phyloP scores from a whole-genome alignment of 768 basidiomycete genomes.

The Paxillus ammoniavirescens region DNA sequence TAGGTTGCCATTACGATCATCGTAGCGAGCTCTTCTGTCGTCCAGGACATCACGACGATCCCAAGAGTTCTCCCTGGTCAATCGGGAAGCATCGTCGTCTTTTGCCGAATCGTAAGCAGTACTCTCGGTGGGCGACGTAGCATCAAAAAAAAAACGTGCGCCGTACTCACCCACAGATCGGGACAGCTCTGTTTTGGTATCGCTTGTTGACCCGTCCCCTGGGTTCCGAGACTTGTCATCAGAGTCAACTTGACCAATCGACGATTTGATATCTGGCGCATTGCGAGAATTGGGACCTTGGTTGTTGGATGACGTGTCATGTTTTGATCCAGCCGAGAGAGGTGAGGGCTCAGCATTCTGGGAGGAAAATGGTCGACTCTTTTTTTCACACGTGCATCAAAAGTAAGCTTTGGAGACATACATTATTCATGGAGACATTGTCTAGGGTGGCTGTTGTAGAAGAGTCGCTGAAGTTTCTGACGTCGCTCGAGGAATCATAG shows the following conservation, averaged over 20 bases:
- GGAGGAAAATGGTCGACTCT: conserved; percentile 16
- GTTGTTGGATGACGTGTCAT: conserved; percentile 22
- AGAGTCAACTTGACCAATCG: conserved; percentile 11
- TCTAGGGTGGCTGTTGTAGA: conserved; percentile 11
- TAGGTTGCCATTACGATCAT: conserved; percentile 24
- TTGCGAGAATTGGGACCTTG: conserved; percentile 18
- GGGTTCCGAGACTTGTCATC: conserved; percentile 6
- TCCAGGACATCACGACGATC: conserved; percentile 29
- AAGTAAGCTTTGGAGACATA: conserved; percentile 22
- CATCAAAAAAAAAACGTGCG: conserved; percentile 23
- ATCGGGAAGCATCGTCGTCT: conserved; percentile 27
- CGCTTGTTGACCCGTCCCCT: conserved; percentile 2
- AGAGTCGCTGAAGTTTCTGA: background rate
- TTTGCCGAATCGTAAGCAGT: conserved; percentile 24
- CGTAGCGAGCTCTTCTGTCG: conserved; percentile 28
- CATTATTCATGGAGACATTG: conserved; percentile 30
- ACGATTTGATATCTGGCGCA: conserved; percentile 9
- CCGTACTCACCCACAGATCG: conserved; percentile 29
- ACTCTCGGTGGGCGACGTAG: conserved; percentile 21
- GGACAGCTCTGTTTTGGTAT: conserved; percentile 11
- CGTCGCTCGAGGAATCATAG: conserved; percentile 13
- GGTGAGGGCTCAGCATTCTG: conserved; percentile 25
- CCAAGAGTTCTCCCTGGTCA: conserved; percentile 27
- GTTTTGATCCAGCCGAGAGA: conserved; percentile 27
- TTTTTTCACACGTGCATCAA: background rate